Base-by-base conservation (phyloP, 345 rosid genomes). In the Gynandropsis gynandra region DNA sequence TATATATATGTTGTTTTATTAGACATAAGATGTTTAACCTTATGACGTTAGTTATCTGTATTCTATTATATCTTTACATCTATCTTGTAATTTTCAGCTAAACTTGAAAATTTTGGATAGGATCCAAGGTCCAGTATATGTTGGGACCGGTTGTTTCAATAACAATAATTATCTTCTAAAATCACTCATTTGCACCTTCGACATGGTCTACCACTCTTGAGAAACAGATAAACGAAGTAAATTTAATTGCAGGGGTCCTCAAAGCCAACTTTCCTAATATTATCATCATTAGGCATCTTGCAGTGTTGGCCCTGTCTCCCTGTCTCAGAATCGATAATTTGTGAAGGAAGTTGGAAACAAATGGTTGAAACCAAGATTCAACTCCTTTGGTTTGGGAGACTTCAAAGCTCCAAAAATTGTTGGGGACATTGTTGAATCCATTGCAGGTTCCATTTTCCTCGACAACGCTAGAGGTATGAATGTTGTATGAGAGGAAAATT, bases 341-440 rank as follows among this genome's bases (percentile, higher is more conserved):
- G 98, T 92, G 47, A 82, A 72, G 65, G 98, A 92, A 75, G 97
- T 74, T 56, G 81, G 74, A 44, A 77, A 79, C 8, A 95, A 87
- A 64, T 69, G 82, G 18, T 76, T 66, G 29, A 87, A 84, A 77
- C 97, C 96, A 10, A 89, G 89, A 40, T 85, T 80, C 67, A 92
- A 92, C 69, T 92, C 97, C 12, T 92, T 92, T 50, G 95, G 98
- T 50, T 62, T 92, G 60, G 96, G 96, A 66, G 98, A 92, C 59
- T 87, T 96, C 72, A 92, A 87, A 80, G 98, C 98, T 16, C 98
- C 98, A 8, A 92, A 92, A 65, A 97, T 92, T 69, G 93, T 92
- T 31, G 98, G 98, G 14, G 97, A 92, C 67, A 92, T 92, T 50
- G 75, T 92, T 13, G 97, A 92, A 67, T 92, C 98, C 7, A 85